Evolutionary conservation across 2,329 filamentous ascomycete species (phyloP), one percentile per base, ranked within the genome.

Genomic region (Aspergillus glaucus): DNA sequence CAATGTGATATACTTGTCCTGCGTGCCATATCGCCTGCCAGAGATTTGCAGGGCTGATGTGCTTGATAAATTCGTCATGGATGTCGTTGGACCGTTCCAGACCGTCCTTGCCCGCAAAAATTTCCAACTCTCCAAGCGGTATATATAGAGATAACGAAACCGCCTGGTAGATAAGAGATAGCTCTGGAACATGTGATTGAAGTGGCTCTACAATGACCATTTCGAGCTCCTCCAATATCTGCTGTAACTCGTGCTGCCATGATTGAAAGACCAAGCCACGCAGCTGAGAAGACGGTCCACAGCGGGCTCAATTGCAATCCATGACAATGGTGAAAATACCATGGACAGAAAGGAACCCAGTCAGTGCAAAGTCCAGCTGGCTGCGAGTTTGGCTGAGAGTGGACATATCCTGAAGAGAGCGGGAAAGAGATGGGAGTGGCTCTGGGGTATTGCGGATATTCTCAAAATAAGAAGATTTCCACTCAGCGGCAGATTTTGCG

Each of bases 291-390:
- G 28, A 32, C 12, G 28, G 28, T 8, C 28, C 28, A 32, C 12
- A 5, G 28, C 28, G 28, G 12, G 28, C 28, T 32, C 59, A 75
- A 67, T 82, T 77, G 55, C 83, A 86, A 55, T 87, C 84, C 62
- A 81, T 78, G 12, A 87, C 78, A 55, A 86, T 69, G 1, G 80
- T 76, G 78, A 82, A 87, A 47, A 85, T 79, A 8, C 78, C 82
- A 55, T 86, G 78, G 1, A 87, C 71, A 45, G 83, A 80, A n/a
- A 83, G 77, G 6, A 77, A 78, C 7, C 78, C 75, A 1, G 81
- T 74, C 45, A 79, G 73, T 44, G 79, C 77, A 21, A 78, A 63
- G 57, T 86, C 82, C 5, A 86, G 65, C 9, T 71, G 73, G 37
- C 71, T 66, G 44, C 76, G 72, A 42, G 78, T 75, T 1, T 68